Evolutionary conservation across 106 monocot genomes (phyloP).

Genomic region (Dendrobium huoshanense): DNA sequence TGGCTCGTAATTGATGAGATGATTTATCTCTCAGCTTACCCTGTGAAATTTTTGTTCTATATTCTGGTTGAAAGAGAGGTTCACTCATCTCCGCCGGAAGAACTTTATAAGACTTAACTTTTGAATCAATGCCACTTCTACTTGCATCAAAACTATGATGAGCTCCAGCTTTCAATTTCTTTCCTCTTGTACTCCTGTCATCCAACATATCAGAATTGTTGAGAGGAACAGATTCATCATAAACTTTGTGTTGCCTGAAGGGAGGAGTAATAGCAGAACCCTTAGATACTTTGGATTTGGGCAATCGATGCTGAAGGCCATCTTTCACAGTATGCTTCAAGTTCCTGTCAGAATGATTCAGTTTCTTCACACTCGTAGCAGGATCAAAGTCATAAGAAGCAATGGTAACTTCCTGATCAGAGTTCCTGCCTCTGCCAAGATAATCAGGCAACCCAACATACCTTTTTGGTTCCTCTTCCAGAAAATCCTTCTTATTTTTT

Average conservation of each 20-base stretch:
- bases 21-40: conserved; percentile 25
- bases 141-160: conserved; percentile 5
- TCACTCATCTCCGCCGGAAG: conserved; percentile 12
- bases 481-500: conserved; percentile 27
- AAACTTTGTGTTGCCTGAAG: not conserved
- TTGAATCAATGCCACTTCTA: not conserved
- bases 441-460: conserved; percentile 1
- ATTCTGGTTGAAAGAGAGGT: conserved; percentile 3
- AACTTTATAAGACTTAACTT: no score
- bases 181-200: conserved; percentile 25
- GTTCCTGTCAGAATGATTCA: conserved; percentile 26
- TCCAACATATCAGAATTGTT: conserved; percentile 1
- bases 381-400: conserved; percentile 36
- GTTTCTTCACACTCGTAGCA: conserved; percentile 18
- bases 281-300: conserved; percentile 14
- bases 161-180: conserved; percentile 19
- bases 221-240: conserved; percentile 10
- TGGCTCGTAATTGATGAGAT: conserved; percentile 7
- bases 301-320: conserved; percentile 4
- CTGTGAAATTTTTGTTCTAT: conserved; percentile 16
- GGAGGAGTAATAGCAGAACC: conserved; percentile 5
- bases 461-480: conserved; percentile 13
- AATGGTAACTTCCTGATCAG: conserved; percentile 35
- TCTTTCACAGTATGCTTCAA: conserved; percentile 16
- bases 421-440: conserved; percentile 17